Conservation (phyloP, 208 protist genomes). For the Leptomonas pyrrhocoris region DNA sequence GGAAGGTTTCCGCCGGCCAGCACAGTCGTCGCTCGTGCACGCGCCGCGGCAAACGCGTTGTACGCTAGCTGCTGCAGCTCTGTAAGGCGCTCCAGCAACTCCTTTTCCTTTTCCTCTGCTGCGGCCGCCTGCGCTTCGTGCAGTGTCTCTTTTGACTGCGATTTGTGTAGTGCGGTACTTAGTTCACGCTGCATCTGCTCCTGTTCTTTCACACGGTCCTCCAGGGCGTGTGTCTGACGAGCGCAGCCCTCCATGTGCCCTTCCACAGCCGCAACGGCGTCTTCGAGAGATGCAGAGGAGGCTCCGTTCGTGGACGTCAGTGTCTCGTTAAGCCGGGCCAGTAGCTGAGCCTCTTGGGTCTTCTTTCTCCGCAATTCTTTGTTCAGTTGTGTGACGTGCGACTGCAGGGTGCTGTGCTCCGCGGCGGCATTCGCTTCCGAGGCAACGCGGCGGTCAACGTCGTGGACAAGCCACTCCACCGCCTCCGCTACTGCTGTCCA, state of each 20-base stretch:
- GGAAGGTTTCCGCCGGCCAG: background rate
- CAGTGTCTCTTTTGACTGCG: background rate
- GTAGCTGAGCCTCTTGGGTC: background rate
- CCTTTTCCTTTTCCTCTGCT: background rate
- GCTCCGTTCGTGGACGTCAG: background rate
- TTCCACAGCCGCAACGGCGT: background rate
- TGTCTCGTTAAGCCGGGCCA: background rate
- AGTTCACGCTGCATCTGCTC: background rate
- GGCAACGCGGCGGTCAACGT: background rate
- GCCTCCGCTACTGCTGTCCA: background rate
- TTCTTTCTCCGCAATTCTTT: too few relatives aligned
- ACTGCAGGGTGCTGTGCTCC: background rate
- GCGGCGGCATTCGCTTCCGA: background rate
- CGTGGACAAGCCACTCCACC: constrained; percentile 6
- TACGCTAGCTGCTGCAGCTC: background rate
- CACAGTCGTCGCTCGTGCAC: background rate
- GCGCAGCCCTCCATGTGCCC: background rate
- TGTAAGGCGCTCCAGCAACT: background rate
- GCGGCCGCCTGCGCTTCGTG: background rate
- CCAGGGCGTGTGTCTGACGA: background rate
- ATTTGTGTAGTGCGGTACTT: too few relatives aligned
- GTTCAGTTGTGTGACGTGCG: background rate
- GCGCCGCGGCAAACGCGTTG: background rate
- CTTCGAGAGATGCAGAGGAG: background rate
- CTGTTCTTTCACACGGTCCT: background rate